Evolutionary conservation across 2,329 filamentous ascomycete genomes (phyloP).

Genomic region (Ophiostoma ulmi): DNA sequence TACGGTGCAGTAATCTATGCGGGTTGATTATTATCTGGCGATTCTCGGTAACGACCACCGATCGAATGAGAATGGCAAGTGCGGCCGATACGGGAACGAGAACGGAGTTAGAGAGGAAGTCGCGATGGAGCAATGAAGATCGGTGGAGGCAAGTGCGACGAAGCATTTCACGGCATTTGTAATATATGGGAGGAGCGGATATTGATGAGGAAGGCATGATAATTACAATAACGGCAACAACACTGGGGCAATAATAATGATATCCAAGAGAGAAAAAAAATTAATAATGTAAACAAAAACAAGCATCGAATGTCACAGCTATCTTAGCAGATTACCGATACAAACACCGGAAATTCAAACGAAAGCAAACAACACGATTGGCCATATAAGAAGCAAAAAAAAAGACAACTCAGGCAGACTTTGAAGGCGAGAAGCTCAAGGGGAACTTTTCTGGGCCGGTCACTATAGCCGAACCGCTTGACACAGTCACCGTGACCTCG

Average conservation of each 20-base stretch:
- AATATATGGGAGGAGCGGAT: not conserved
- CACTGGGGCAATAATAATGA: not conserved
- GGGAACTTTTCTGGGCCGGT: constrained; percentile 18
- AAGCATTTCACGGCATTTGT: not conserved
- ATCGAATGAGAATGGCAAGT: not conserved
- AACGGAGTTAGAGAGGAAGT: not conserved
- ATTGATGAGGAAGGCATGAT: not conserved
- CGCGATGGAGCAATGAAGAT: not conserved
- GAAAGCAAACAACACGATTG: not conserved
- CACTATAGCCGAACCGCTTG: constrained; percentile 18
- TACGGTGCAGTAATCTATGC: not conserved
- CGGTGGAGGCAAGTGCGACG: constrained; percentile 11
- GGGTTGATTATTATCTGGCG: not conserved
- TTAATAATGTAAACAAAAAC: not conserved
- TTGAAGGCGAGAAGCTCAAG: not conserved
- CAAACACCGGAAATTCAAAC: not conserved
- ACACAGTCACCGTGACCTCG: constrained; percentile 19
- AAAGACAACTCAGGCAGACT: not conserved
- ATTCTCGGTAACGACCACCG: not conserved
- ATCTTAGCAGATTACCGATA: not conserved
- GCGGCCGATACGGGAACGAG: not conserved
- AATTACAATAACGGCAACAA: not conserved
- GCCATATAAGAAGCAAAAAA: not conserved
- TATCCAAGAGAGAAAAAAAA: not conserved
- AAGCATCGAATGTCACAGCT: not conserved